Percentiles rank a stretch among this genome's conserved stretches.
Evolutionary conservation across 352 stramenopile species (phyloP).

Genomic region (Halophytophthora polymorphica): DNA sequence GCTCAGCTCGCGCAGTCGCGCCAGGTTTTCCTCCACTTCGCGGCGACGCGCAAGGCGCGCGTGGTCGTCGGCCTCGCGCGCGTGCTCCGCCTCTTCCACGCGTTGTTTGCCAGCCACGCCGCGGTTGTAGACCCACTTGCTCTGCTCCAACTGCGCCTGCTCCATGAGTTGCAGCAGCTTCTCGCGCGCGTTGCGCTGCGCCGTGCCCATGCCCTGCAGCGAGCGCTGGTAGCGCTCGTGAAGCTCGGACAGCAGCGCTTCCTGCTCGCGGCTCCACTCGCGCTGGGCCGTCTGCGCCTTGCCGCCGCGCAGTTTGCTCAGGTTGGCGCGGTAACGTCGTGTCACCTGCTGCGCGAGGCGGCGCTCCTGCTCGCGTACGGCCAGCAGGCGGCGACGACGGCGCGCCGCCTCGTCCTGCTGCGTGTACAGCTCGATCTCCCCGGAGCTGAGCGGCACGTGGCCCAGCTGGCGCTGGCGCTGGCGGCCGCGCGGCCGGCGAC

Average conservation of each 20-base stretch:
- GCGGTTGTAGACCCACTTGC: conserved; percentile 55
- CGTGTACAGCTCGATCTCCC: conserved; percentile 57
- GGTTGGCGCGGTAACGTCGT: conserved; percentile 64
- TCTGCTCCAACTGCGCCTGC: conserved; percentile 43
- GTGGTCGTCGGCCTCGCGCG: conserved; percentile 21
- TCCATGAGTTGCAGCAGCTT: conserved; percentile 57
- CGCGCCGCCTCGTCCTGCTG: conserved; percentile 51
- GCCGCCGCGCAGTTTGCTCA: conserved; percentile 40
- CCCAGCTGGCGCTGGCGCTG: no score
- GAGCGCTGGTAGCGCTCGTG: conserved; percentile 53
- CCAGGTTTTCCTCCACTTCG: conserved; percentile 45
- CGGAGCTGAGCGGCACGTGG: conserved; percentile 58
- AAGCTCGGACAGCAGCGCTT: conserved; percentile 42
- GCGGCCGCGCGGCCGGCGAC: conserved; percentile 6
- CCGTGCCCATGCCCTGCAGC: conserved; percentile 56
- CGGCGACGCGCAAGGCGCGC: conserved; percentile 21
- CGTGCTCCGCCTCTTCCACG: conserved; percentile 29
- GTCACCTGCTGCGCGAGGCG: conserved; percentile 65
- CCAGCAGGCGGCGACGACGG: conserved; percentile 48
- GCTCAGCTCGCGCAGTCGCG: conserved; percentile 37
- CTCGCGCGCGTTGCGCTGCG: conserved; percentile 53
- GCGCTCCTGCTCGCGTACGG: conserved; percentile 58
- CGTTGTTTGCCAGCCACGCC: conserved; percentile 26
- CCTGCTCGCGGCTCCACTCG: conserved; percentile 28
- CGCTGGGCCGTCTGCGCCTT: conserved; percentile 29